Evolutionary conservation across 352 stramenopile genomes (phyloP), one percentile per base, ranked within the genome.

Genomic region (Globisporangium alternatum): DNA sequence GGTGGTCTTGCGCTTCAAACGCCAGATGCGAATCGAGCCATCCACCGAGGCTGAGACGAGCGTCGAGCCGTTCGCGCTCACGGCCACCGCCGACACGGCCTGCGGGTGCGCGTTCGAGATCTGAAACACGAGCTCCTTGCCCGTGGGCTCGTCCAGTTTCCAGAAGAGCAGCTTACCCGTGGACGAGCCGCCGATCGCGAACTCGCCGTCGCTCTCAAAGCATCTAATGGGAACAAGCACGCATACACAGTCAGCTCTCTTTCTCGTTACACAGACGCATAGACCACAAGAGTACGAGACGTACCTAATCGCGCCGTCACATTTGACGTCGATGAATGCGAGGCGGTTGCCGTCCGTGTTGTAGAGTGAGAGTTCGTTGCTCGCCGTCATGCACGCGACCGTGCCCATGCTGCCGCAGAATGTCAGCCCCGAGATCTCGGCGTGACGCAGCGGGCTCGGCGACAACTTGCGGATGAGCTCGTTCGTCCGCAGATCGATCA

Each of bases 101-200:
- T 86, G 71, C 22, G 77, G 53, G 44, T 93, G 82, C 1, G 82
- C 81, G 47, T 88, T 82, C n/a, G 80, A 74, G 55, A 95, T 91
- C 62, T 91, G 77, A 53, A 90, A 78, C 53, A 92, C 77, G 35
- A 88, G 78, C 58, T 88, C 82, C 45, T 80, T 71, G 0, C 74
- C 73, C n/a, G 64, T 74, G n/a, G 78, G 69, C 37, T 91, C 83
- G 65, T 91, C 81, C 5, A 95, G 74, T 58, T 91, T 91, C 86
- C 86, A 95, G 66, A 93, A 87, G 41, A 93, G 65, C 15, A 93
- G 58, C 56, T 90, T 90, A 62, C 86, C 86, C 1, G 78, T 90
- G 9, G 83, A 81, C 10, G 83, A 89, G 3, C 86, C 86, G 33
- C 80, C 86, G 5, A 93, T 74, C 4, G 85, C 86, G 49, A 86